Evolutionary conservation across 2,329 filamentous ascomycete species (phyloP).

Genomic region (Sphaerulina populicola): DNA sequence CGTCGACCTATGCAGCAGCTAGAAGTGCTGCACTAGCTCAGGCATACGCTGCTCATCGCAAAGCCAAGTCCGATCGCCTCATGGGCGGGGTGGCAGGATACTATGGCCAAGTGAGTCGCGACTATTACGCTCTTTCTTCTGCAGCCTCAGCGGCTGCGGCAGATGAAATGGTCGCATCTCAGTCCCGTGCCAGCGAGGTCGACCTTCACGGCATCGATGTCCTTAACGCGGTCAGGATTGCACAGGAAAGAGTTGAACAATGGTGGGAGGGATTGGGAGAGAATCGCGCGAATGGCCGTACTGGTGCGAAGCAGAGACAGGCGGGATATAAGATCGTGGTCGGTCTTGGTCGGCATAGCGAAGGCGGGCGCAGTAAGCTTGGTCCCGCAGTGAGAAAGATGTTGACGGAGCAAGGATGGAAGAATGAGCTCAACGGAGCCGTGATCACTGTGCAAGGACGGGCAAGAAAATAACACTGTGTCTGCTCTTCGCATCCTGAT

Average conservation of each 20-base stretch:
- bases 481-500: not conserved
- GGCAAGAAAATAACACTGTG: not conserved
- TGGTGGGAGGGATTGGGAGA: conserved; percentile 77
- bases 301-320: conserved; percentile 38
- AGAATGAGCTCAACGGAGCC: conserved; percentile 62
- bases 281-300: conserved; percentile 44
- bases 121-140: conserved; percentile 52
- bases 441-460: conserved; percentile 60
- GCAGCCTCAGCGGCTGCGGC: conserved; percentile 57
- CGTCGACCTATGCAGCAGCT: conserved; percentile 37
- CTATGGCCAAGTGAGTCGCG: conserved; percentile 63
- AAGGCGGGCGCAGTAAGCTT: conserved; percentile 64
- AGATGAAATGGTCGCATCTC: conserved; percentile 58
- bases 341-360: conserved; percentile 69
- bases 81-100: conserved; percentile 68
- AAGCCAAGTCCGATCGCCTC: conserved; percentile 59
- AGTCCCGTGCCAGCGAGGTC: conserved; percentile 52
- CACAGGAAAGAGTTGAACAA: conserved; percentile 52
- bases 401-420: conserved; percentile 74
- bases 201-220: conserved; percentile 83
- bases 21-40: conserved; percentile 48
- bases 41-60: conserved; percentile 51
- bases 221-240: conserved; percentile 70
- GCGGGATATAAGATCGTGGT: conserved; percentile 68
- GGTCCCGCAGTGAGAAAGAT: conserved; percentile 71